Evolutionary conservation across 805 yeast species (phyloP), one percentile per base, ranked within the genome.

Genomic region (Pichia scutulata): DNA sequence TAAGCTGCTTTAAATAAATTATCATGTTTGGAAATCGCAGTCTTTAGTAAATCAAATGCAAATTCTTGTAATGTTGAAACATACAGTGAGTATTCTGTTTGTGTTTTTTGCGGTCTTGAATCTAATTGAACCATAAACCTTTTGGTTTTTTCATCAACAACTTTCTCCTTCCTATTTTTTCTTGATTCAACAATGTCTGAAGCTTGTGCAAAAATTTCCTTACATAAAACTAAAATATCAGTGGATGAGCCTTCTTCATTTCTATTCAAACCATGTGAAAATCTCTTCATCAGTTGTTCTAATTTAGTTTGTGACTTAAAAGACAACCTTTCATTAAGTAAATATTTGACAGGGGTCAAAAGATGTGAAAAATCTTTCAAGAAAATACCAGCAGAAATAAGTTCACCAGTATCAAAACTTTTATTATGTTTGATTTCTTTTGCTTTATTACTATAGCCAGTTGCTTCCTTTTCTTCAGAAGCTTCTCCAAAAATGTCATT

Each of bases 381-480:
- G 16, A 77, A 70, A 36, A 92, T 76, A 60, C 81, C 80, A 16
- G 80, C 66, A 0, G 96, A 77, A 44, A 92, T 61, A 19, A 89
- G 70, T 67, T 90, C 96, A 25, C 84, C 95, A 6, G 93, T 80
- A 58, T 93, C 98, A 62, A 71, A 86, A 71, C 96, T 84, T 68
- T 89, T 89, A 61, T 87, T 88, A 56, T 81, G 83, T 63, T 89
- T 90, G 36, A 93, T 92, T 70, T 92, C 99, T 59, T 85, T 86
- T 81, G 89, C 86, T 54, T 83, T 81, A 28, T 87, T 82, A 47
- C 78, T 78, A 61, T 93, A 92, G 19, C 89, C 96, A 54, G 89
- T 97, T 6, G 93, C 90, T 56, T 93, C 98, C 63, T 93, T 92
- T 61, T 93, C 98, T 61, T 84, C 85, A 36, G 96, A 95, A 4